Base-by-base conservation (phyloP, 345 rosid genomes). In the Brassica nigra region DNA sequence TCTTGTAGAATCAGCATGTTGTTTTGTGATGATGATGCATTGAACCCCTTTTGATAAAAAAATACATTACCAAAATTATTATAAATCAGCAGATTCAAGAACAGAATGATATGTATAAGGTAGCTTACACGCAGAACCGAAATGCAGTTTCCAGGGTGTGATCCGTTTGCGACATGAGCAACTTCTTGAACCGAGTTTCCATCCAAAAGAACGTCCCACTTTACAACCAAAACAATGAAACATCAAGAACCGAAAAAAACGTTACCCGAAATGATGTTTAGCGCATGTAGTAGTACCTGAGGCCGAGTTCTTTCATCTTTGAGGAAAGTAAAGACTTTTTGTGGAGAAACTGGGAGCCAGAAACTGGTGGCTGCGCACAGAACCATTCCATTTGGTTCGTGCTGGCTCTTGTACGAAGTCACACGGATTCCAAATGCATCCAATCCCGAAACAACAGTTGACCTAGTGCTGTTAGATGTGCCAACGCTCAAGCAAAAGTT, bases 161-260 rank as follows among this genome's bases (percentile, higher is more conserved):
- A 86, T 23, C 99, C 99, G 49, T 86, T 95, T 70, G 96, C 81
- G n/a, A 93, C 88, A 75, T 90, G 90, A 47, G 97, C 90, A 70
- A 95, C 96, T 77, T 93, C 99, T 87, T 95, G 96, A 28, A 89
- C 93, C 20, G 90, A 90, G 76, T 88, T 89, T 42, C 96, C 92
- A 72, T 87, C 87, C 8, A 94, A 91, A 76, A 95, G 97, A 81
- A 90, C 98, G 73, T 95, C 99, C 99, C 99, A 95, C 98, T 91
- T 18, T 20, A 54, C 36, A 58, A 42, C 31, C 49, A 18, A 54
- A 36, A 55, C 39, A n/a, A 30, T 3, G 5, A 7, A 11, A 47
- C 49, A 65, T 65, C 1, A 52, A 52, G 5, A 23, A 12, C 18
- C 18, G 0, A 28, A 44, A 44, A 31, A 31, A 31, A 31, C 34